Base-by-base conservation (phyloP, 2,329 filamentous ascomycete species). In the Penicillium sp. region DNA sequence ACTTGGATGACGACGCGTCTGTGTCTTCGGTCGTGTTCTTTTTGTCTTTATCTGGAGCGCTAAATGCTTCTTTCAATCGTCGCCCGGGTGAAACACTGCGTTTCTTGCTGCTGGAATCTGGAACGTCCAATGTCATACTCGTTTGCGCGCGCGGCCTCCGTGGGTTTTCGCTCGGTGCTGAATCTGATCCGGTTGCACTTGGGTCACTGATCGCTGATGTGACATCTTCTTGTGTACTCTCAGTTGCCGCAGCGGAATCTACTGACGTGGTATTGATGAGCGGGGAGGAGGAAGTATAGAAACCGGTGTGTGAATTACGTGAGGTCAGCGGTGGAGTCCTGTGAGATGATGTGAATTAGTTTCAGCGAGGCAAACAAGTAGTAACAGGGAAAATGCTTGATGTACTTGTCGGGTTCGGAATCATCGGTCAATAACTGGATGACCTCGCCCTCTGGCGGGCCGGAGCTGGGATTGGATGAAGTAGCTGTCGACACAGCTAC, bases 1-100 rank as follows among this genome's bases (percentile, higher is more conserved):
- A 77, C 55, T 77, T 79, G 11, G 68, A 62, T 39, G 75, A 74
- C 33, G 79, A 75, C 19, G 73, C 69, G 57, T 82, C 80, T 31
- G 78, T 78, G 62, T 79, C 82, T 56, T 77, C 75, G 59, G 76
- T 79, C 26, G 76, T 80, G 68, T 81, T 85, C 67, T 83, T 86
- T 45, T 81, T 70, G 21, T 63, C 59, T 6, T 81, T 70, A 27
- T 63, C 59, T 8, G 59, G 43, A 9, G 72, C 73, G 57, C 78
- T 84, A 67, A 95, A 91, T 13, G 88, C 89, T 68, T 88, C 86
- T 71, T 84, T 89, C 59, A 93, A 79, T 68, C 87, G 90, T 68
- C 86, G 84, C 51, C 84, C 86, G 11, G 90, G 89, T 10, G 91
- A 93, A 21, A 84, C 80, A 24, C 86, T 86, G 58, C 89, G 84